Conservation (phyloP, 768 basidiomycete genomes). For the Lactarius sp. region DNA sequence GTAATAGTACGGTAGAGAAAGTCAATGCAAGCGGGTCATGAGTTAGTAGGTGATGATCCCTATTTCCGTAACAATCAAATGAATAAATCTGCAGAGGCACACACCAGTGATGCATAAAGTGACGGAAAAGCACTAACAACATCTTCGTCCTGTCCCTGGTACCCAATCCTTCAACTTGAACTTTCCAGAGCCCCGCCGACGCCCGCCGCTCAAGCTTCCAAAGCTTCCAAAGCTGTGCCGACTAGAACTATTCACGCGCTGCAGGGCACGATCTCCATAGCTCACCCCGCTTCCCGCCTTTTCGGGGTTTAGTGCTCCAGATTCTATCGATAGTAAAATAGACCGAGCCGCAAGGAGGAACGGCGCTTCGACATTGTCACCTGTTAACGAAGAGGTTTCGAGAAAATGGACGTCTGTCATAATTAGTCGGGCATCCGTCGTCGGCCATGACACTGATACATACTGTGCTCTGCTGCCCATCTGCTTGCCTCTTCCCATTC, state of each 20-base stretch:
- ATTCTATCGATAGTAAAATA: constrained; percentile 86
- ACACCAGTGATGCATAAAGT: constrained; percentile 8
- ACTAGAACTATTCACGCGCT: constrained; percentile 88
- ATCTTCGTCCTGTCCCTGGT: constrained; percentile 49
- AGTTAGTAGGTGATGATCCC: background rate
- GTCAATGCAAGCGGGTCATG: background rate
- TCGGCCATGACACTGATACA: constrained; percentile 22
- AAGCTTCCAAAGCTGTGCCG: constrained; percentile 82
- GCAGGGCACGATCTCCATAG: constrained; percentile 90
- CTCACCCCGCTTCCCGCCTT: constrained; percentile 92
- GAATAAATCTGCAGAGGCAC: constrained; percentile 1
- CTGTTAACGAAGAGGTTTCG: constrained; percentile 86
- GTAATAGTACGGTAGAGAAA: background rate
- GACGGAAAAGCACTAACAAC: constrained; percentile 45
- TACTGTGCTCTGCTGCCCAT: constrained; percentile 96
- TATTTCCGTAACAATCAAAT: constrained; percentile 6
- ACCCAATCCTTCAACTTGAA: constrained; percentile 59
- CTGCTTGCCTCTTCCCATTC: constrained; percentile 92
- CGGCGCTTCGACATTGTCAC: constrained; percentile 92
- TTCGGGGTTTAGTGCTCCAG: constrained; percentile 87
- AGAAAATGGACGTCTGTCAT: constrained; percentile 82
- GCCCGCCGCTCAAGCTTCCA: constrained; percentile 69
- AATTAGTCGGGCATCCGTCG: background rate
- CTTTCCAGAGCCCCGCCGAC: constrained; percentile 53
- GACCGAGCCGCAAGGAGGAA: constrained; percentile 84